Evolutionary conservation across 1,139 yeast genomes (phyloP).

Genomic region (Blastobotrys apis): DNA sequence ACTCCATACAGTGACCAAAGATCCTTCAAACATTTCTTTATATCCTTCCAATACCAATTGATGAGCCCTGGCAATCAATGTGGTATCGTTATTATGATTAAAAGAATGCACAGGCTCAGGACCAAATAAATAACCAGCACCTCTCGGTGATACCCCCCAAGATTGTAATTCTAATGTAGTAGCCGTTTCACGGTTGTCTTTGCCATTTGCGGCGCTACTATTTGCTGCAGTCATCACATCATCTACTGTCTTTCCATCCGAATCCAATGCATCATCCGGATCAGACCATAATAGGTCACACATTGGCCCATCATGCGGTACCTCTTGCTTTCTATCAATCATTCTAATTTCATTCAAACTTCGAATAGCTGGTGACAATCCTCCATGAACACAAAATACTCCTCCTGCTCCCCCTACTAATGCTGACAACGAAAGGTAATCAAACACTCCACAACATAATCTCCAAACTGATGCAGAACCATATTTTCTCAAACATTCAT

Average conservation of each 20-base stretch:
- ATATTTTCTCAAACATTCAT: conserved; percentile 90
- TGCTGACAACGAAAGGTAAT: conserved; percentile 88
- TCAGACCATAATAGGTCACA: conserved; percentile 97
- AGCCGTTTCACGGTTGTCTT: conserved; percentile 3
- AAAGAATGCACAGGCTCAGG: conserved; percentile 76
- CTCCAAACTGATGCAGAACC: conserved; percentile 95
- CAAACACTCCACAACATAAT: conserved; percentile 72
- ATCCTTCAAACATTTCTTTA: conserved; percentile 80
- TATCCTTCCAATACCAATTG: conserved; percentile 97
- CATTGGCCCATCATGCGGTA: conserved; percentile 99
- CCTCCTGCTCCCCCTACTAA: conserved; percentile 72
- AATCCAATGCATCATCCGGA: conserved; percentile 65
- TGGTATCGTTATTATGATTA: conserved; percentile 69
- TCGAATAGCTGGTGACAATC: conserved; percentile 85
- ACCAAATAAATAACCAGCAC: conserved; percentile 95
- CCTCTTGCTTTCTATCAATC: conserved; percentile 87
- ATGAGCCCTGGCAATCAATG: conserved; percentile 93
- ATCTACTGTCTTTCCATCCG: not conserved
- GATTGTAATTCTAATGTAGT: conserved; percentile 15
- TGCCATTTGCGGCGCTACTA: too few species aligned
- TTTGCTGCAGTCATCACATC: not conserved
- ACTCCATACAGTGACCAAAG: conserved; percentile 86
- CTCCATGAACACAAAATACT: conserved; percentile 95
- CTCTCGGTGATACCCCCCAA: conserved; percentile 97
- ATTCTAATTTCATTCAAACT: conserved; percentile 79